phyloP scores from a whole-genome alignment of 306 rosid genomes.

The Casuarina cunninghamiana region DNA sequence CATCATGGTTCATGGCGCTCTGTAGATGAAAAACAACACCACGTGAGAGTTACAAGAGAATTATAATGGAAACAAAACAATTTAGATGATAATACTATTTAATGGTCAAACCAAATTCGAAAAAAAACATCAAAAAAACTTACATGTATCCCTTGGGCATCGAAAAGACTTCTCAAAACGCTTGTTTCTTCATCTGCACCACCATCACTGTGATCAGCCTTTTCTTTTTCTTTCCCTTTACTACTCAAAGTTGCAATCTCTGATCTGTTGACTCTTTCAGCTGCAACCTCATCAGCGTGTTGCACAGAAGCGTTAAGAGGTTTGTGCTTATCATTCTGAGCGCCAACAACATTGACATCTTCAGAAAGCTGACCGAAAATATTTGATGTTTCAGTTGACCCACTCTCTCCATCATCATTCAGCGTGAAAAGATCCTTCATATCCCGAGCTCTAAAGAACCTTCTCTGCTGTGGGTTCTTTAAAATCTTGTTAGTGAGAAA shows the following conservation, averaged over 20 bases:
- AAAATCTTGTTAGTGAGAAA: slow-evolving; percentile 90
- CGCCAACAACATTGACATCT: slow-evolving; percentile 58
- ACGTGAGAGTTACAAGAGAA: slow-evolving; percentile 22
- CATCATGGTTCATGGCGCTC: slow-evolving; percentile 94
- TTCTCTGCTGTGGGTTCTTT: slow-evolving; percentile 95
- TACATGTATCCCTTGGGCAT: slow-evolving; percentile 89
- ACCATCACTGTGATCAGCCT: slow-evolving; percentile 45
- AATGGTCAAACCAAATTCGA: slow-evolving; percentile 14
- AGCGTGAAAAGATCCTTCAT: slow-evolving; percentile 92
- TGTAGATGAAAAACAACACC: slow-evolving; percentile 26
- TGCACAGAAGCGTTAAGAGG: slow-evolving; percentile 26
- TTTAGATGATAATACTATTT: slow-evolving; percentile 3
- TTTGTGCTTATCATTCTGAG: slow-evolving; percentile 43
- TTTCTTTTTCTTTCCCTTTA: slow-evolving; percentile 53
- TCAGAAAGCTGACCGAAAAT: slow-evolving; percentile 79
- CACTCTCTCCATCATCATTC: slow-evolving; percentile 66
- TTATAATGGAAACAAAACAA: background rate
- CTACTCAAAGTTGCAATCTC: slow-evolving; percentile 35
- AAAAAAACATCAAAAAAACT: slow-evolving; percentile 33
- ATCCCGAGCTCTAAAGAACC: slow-evolving; percentile 95
- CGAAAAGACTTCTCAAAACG: slow-evolving; percentile 76
- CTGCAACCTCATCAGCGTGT: slow-evolving; percentile 34
- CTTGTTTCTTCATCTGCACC: slow-evolving; percentile 68
- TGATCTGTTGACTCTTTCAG: slow-evolving; percentile 35
- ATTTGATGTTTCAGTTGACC: slow-evolving; percentile 85